Base-by-base conservation (phyloP, 371 early-diverging fungal genomes). In the Mucor piriformis region DNA sequence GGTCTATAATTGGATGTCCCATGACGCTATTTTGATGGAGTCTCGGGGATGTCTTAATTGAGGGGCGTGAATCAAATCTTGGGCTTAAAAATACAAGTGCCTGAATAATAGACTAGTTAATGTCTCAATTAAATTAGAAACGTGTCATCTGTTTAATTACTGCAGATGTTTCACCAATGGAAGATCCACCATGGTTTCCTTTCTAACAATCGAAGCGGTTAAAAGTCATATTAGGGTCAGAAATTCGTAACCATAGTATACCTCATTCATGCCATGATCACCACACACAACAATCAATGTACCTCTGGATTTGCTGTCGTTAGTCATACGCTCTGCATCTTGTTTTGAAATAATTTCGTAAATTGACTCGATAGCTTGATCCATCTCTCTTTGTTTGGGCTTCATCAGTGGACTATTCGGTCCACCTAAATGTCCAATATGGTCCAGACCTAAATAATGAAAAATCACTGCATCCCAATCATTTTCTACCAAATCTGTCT, bases 191-290 rank as follows among this genome's bases (percentile, higher is more conserved):
- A 57, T 87, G 88, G 47, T 86, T 86, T 11, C 88, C 88, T 47
- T 70, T 74, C 83, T 84, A 60, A 35, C 33, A 6, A n/a, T 38
- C n/a, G 5, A 38, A 15, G 38, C 38, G 38, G 2, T 38, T 38
- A n/a, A n/a, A n/a, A n/a, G n/a, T n/a, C n/a, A n/a, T n/a, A n/a
- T n/a, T n/a, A n/a, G n/a, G n/a, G n/a, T n/a, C n/a, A n/a, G n/a
- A n/a, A n/a, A n/a, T n/a, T n/a, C n/a, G n/a, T n/a, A n/a, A n/a
- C n/a, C n/a, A n/a, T n/a, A n/a, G n/a, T 10, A 15, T 49, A 94
- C 88, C 62, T 92, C 87, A 69, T 96, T 98, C 94, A 99, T 97
- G 1, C 99, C 99, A 73, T 99, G 99, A 77, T 99, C 99, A 33
- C 99, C 98, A 54, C 96, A 86, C 11, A 99, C 76, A n/a, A 98